A percentile compares a stretch with the other conserved stretches of the same genome.
phyloP scores from a whole-genome alignment of 208 protist species.

The Phytomonas sp. region DNA sequence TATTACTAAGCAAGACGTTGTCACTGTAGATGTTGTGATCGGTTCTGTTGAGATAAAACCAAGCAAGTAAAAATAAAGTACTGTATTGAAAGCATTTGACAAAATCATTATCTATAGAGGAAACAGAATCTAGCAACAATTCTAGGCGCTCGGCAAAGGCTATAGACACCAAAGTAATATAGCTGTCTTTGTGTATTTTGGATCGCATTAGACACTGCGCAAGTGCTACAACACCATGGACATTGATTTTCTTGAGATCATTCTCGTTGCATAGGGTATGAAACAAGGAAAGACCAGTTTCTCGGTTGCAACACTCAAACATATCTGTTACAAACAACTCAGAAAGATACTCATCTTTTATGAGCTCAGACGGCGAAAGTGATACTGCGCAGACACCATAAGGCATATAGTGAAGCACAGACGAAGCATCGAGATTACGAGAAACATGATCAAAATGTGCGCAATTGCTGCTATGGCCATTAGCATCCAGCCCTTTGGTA shows the following conservation, averaged over 20 bases:
- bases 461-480: neutral
- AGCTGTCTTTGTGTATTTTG: neutral
- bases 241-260: neutral
- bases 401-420: neutral
- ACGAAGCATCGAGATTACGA: neutral
- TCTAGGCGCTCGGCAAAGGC: neutral
- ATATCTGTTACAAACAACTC: neutral
- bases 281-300: neutral
- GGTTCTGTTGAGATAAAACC: neutral
- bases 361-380: neutral
- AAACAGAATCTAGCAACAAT: neutral
- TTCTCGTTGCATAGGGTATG: neutral
- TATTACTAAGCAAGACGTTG: neutral
- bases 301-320: neutral
- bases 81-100: conserved; percentile 3
- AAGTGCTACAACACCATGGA: neutral
- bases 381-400: neutral
- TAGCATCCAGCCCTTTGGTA: neutral
- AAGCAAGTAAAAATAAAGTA: conserved; percentile 5
- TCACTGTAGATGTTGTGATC: neutral
- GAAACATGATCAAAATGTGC: neutral
- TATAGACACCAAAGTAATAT: neutral
- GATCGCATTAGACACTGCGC: neutral
- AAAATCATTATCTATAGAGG: neutral
- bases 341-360: neutral